phyloP scores from a whole-genome alignment of 805 yeast species.

The Ogataea saltuana region DNA sequence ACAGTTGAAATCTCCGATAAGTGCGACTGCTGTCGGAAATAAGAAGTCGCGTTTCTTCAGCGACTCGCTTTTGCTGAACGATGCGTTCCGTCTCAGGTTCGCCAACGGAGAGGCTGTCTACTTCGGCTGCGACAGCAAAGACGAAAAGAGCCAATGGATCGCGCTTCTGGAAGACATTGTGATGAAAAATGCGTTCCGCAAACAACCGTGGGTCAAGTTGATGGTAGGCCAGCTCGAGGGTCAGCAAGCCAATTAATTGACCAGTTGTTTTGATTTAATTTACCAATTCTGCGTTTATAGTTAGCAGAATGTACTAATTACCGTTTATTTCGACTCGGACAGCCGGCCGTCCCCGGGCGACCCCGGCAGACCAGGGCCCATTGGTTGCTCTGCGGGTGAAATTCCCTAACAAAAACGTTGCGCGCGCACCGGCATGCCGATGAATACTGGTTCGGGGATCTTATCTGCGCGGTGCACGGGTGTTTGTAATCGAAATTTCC shows the following conservation, averaged over 20 bases:
- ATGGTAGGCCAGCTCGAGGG: conserved; percentile 25
- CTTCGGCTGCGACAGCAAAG: conserved; percentile 77
- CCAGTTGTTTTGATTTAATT: neutral
- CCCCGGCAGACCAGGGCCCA: no score
- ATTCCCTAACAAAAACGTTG: neutral
- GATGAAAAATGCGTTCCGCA: conserved; percentile 34
- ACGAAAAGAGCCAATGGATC: conserved; percentile 68
- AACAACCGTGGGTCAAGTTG: conserved; percentile 39
- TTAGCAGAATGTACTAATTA: conserved; percentile 1
- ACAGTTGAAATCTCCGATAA: conserved; percentile 27
- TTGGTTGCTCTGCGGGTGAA: no score
- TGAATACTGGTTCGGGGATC: conserved; percentile 1
- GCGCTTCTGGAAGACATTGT: conserved; percentile 55
- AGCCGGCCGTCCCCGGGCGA: neutral
- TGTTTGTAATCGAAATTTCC: neutral
- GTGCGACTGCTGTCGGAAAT: neutral
- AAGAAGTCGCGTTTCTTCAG: conserved; percentile 56
- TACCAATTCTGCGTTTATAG: neutral
- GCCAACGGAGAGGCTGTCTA: conserved; percentile 79
- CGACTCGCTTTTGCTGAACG: conserved; percentile 66
- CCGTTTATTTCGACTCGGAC: neutral
- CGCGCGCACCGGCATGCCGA: neutral
- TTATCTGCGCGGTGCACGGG: neutral
- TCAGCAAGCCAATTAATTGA: neutral
- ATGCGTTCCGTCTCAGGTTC: conserved; percentile 74